Base-by-base conservation (phyloP, 1,284 basidiomycete genomes). In the Chalciporus sp. region DNA sequence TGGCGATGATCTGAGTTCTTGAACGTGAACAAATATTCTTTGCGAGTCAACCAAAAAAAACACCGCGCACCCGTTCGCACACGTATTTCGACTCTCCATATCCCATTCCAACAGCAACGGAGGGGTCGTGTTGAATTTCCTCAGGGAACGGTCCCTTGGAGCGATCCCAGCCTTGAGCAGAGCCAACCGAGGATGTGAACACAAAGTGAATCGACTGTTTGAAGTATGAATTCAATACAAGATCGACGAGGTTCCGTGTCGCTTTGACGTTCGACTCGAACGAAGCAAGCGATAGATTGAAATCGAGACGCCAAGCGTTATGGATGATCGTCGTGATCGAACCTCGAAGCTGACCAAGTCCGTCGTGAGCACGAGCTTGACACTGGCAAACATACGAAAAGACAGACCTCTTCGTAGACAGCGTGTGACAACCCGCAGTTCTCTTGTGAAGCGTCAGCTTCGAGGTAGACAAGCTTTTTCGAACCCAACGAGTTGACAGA, bases 261-360 rank as follows among this genome's bases (percentile, higher is more conserved):
- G 69, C 73, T 9, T 58, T 55, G 19, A 78, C 60, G 35, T 70
- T 64, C 2, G 69, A 54, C 47, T 76, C 76, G 42, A 76, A 74
- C 0, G 74, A 74, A 2, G 63, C 54, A 2, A 77, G 57, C 0
- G 71, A 60, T 28, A 73, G 53, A 52, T 77, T 78, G 62, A 78
- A 78, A 52, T 78, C 71, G 23, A 77, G 64, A 16, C 63, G 66
- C 76, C 76, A 78, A 1, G 76, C 74, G 39, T 69, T 72, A 51
- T 76, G 73, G 33, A 76, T 73, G 53, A 77, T 64, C 33, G 66
- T 57, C 6, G 57, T 68, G 8, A 71, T 63, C 0, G 53, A 58
- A 2, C 56, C 26, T n/a, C 57, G 58, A 6, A 72, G 49, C 70
- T 71, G 16, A 17, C 9, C 23, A n/a, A n/a, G 6, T 7, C 47